These are phyloP conservation scores for Cryptosporidium meleagridis DNA, from an alignment of 169 alveolate species.

Conservation along the genomic window DNA sequence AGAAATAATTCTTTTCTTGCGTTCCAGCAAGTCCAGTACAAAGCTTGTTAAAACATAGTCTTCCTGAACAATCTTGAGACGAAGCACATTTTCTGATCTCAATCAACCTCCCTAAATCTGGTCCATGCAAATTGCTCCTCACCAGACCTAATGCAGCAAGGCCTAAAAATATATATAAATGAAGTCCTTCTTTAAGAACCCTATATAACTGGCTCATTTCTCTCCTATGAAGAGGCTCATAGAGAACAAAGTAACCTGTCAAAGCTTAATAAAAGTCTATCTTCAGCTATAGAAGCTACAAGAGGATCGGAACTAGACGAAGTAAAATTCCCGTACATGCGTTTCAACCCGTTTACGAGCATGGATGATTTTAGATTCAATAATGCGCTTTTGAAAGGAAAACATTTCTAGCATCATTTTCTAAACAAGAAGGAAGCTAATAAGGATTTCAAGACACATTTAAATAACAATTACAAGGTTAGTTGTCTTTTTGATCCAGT, in stretches of 20 bases:
- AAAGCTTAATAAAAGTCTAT: neutral
- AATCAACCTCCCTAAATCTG: conserved; percentile 4
- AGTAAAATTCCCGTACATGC: neutral
- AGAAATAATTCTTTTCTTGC: conserved; percentile 7
- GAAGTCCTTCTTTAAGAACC: conserved; percentile 31
- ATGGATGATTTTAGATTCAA: conserved; percentile 4
- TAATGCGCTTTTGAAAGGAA: neutral
- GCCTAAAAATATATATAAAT: neutral
- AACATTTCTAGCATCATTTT: neutral
- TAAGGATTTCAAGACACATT: neutral
- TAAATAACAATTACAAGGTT: neutral
- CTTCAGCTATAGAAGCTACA: neutral
- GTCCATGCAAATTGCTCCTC: neutral
- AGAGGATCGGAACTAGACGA: neutral
- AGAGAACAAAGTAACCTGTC: neutral
- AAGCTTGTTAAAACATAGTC: conserved; percentile 30
- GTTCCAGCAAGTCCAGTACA: conserved; percentile 69
- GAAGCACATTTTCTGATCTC: conserved; percentile 31
- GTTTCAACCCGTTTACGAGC: conserved; percentile 28
- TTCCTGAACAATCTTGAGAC: conserved; percentile 61
- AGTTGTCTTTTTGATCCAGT: neutral
- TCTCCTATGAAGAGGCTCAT: conserved; percentile 14
- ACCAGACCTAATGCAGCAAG: conserved; percentile 27
- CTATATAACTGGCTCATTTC: conserved; percentile 7
- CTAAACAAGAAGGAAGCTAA: neutral